Base-by-base conservation (phyloP, 768 basidiomycete genomes). In the Trichaptum fuscoviolaceum region DNA sequence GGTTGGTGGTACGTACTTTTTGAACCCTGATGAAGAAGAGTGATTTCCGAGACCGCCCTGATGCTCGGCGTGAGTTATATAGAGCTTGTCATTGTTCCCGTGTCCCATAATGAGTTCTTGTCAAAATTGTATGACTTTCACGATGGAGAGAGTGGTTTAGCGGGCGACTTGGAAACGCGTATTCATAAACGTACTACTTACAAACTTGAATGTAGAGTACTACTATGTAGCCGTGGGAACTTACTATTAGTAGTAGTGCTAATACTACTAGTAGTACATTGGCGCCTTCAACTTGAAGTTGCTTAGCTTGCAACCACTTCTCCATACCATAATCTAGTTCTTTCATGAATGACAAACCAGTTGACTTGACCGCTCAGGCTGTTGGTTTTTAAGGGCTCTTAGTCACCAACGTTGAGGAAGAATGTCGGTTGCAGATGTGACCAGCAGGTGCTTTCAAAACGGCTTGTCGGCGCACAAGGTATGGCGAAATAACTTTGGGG, bases 41-140 rank as follows among this genome's bases (percentile, higher is more conserved):
- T 95, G 93, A 58, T 90, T 88, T 35, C 93, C 93, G 73, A 90
- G 83, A 57, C 85, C 79, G 58, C 93, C 93, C 7, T 91, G 82
- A 73, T 95, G 93, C 74, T 95, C 93, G 25, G 91, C 88, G 73
- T 95, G 92, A 2, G 93, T 95, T 74, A 95, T 91, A 74, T 95
- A 95, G 30, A 95, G 78, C 76, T 93, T 93, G 82, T 90, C 83
- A 35, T 89, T 90, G 73, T 91, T 92, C 75, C 92, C 92, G 80
- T 94, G 92, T 63, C 92, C 91, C 91, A 92, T 92, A 18, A 17
- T 34, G 30, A 17, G 3, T 1, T 61, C 60, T 23, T 17, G 27
- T 63, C 26, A 20, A 52, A 17, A 36, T 52, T 5, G 30, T 30
- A 30, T 20, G 42, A 52, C 15, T 52, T 52, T 15, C 15, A 15